Base-by-base conservation (phyloP, 1,284 basidiomycete genomes). In the Apiotrichum mycotoxinovorans region DNA sequence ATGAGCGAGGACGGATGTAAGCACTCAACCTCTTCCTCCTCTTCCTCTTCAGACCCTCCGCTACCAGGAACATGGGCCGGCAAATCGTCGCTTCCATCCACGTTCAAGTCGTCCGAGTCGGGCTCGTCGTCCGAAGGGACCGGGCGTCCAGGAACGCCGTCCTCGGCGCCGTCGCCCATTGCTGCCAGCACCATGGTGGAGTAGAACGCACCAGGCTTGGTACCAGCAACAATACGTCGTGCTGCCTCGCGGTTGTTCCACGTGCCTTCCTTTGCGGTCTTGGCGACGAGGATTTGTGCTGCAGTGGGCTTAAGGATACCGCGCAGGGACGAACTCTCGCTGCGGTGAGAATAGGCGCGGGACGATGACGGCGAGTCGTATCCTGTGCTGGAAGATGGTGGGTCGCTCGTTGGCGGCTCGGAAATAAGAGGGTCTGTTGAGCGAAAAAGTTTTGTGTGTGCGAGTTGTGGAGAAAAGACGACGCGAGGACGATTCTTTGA, bases 221-320 rank as follows among this genome's bases (percentile, higher is more conserved):
- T 63, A 9, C 72, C 72, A 12, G 64, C 66, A 38, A 75, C 68
- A 1, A 69, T 12, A 14, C 69, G 50, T 15, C 75, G 54, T 2
- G 74, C 72, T 0, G 70, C 61, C 53, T 78, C 76, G 43, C 72
- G 66, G 56, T 78, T 78, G 40, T 67, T 66, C 58, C 70, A 58
- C 2, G 73, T 75, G 4, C 75, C 76, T 61, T 76, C 71, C 38
- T 73, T 72, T 17, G 72, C 73, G 0, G 66, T 66, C 1, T 63
- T 54, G 1, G 73, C 75, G 7, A 76, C 33, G 11, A 70, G 66
- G 26, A 78, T 76, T 18, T 66, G 46, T 20, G 67, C 50, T 5
- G 56, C 44, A 52, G 30, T 63, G 38, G 44, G 22, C 56, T 73
- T 74, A n/a, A 74, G 66, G 45, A 75, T 72, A 35, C 64, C 61